Evolutionary conservation across 192 early-diverging fungal genomes (phyloP), one percentile per base, ranked within the genome.

Genomic region (Spinellus fusiger): DNA sequence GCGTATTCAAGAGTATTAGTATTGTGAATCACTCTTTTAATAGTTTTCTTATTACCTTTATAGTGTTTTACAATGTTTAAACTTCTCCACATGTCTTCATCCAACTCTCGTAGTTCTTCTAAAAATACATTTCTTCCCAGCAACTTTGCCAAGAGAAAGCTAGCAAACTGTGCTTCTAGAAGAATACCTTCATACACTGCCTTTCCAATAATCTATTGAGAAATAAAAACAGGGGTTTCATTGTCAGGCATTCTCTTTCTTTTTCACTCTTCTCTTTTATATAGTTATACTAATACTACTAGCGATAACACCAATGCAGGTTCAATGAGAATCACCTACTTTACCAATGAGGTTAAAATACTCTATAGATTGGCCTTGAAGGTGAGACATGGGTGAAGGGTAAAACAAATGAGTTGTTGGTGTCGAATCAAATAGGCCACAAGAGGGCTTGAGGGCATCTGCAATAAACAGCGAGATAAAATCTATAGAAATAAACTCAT

Each of bases 141-240:
- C 25, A 82, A 59, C 56, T 81, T 85, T 46, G 73, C 66, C 52
- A 86, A 31, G 46, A 86, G 74, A 56, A 86, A 84, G 27, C 69
- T 64, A 1, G 83, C 84, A 78, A 86, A 86, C 63, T 79, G 76
- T 29, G 73, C 71, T 54, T 86, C 84, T 3, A 86, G 63, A 31
- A 86, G 59, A 7, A 86, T 70, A 0, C 83, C 81, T 50, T 86
- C 84, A 62, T 86, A 83, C 29, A 86, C 62, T 18, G 83, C 79
- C 59, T 84, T 86, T 4, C 79, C 83, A n/a, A 86, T 51, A 37
- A 84, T 27, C 65, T 67, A 48, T 5, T 33, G 15, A 12, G 18
- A 2, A 10, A 2, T 3, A 44, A 2, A 44, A 44, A 2, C 13
- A 44, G 1, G 18, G 40, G 3, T n/a, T 3, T 12, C 13, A 44